A percentile compares a stretch with the other conserved stretches of the same genome.
Conservation (phyloP, 2,329 filamentous ascomycete genomes). For the Mollisia scopiformis region DNA sequence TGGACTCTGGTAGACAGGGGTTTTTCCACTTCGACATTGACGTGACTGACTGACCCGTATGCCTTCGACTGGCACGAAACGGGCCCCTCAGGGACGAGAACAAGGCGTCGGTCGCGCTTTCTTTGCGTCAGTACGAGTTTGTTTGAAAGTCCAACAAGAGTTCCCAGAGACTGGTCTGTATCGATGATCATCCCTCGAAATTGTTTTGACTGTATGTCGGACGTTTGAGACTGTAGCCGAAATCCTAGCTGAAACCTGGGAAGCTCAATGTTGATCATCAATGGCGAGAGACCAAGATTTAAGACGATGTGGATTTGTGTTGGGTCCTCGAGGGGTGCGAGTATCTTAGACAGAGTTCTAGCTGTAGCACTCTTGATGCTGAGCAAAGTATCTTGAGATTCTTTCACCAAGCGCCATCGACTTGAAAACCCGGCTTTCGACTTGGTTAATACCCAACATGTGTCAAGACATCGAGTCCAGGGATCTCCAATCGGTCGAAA, state of each 20-base stretch:
- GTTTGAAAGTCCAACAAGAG: conserved; percentile 51
- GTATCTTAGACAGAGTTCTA: conserved; percentile 23
- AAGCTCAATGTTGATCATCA: conserved; percentile 41
- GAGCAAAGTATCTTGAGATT: conserved; percentile 7
- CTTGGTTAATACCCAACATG: conserved; percentile 13
- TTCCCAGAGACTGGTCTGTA: conserved; percentile 46
- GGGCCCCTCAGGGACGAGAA: conserved; percentile 47
- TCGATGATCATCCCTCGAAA: conserved; percentile 55
- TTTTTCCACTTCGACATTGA: conserved; percentile 40
- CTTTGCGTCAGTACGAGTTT: conserved; percentile 49
- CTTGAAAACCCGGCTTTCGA: background rate
- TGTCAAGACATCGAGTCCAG: conserved; percentile 7
- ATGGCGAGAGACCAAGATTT: conserved; percentile 10
- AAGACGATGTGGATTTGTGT: conserved; percentile 40
- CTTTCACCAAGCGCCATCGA: conserved; percentile 2
- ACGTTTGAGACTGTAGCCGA: conserved; percentile 27
- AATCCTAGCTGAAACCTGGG: conserved; percentile 54
- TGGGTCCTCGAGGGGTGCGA: conserved; percentile 42
- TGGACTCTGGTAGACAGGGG: conserved; percentile 32
- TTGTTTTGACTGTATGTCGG: conserved; percentile 46
- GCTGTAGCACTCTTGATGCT: conserved; percentile 14
- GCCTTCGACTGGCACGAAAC: too few species aligned
- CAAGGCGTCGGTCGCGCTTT: conserved; percentile 32
- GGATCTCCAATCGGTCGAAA: conserved; percentile 7
- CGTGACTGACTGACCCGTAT: conserved; percentile 32